These are phyloP conservation scores for Monilinia fructigena DNA, from an alignment of 2,329 filamentous ascomycete genomes.

Conservation along the genomic window DNA sequence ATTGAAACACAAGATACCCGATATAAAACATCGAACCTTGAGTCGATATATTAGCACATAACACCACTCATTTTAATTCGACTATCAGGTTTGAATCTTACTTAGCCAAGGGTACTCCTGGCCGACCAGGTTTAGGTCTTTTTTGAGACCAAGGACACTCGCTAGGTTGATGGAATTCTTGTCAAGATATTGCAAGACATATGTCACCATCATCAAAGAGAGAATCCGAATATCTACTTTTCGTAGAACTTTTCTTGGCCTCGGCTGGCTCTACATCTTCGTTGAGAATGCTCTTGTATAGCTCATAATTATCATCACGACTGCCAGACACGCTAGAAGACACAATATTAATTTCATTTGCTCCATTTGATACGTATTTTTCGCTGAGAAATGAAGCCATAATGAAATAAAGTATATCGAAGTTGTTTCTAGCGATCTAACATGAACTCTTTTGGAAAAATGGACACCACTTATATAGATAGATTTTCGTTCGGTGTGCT, in stretches of 20 bases:
- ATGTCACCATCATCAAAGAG: constrained; percentile 55
- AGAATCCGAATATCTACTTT: constrained; percentile 56
- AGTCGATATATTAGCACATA: constrained; percentile 40
- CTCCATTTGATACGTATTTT: neutral
- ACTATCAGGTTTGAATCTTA: constrained; percentile 22
- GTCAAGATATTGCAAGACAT: constrained; percentile 61
- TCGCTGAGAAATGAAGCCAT: neutral
- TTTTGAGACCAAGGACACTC: constrained; percentile 47
- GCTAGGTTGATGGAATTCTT: constrained; percentile 54
- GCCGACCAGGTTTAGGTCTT: constrained; percentile 48
- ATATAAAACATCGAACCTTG: constrained; percentile 41
- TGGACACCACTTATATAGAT: neutral
- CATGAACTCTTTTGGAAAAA: neutral
- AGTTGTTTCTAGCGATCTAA: neutral
- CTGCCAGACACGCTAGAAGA: neutral
- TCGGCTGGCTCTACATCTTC: neutral
- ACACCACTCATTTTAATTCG: neutral
- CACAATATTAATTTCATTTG: neutral
- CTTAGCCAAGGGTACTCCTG: constrained; percentile 45
- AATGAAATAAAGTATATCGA: neutral
- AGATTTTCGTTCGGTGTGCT: neutral
- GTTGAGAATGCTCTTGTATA: neutral
- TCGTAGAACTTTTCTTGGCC: constrained; percentile 45
- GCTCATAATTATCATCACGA: constrained; percentile 8
- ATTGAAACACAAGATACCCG: constrained; percentile 32